Percentiles rank a stretch among this genome's conserved stretches.
Conservation (phyloP, 352 stramenopile species). For the Pilasporangium apinafurcum region DNA sequence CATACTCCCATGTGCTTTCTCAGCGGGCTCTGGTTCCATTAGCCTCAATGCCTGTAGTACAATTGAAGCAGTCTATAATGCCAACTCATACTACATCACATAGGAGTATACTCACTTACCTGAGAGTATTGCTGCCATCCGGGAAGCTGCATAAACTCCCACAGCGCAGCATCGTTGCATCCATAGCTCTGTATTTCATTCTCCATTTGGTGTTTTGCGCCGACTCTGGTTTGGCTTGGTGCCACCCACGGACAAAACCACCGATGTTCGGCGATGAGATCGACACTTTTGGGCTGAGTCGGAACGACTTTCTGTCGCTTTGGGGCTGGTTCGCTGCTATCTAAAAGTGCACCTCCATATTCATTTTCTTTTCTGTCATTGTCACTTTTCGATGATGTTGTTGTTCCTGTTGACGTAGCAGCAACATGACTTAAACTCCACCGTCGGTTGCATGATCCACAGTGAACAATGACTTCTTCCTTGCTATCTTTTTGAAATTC, state of each 20-base stretch:
- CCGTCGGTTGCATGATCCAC: conserved; percentile 38
- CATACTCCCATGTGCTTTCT: too few species aligned
- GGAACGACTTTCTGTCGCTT: conserved; percentile 33
- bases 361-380: neutral
- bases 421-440: too few species aligned
- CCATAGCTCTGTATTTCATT: conserved; percentile 4
- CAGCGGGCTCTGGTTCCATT: too few species aligned
- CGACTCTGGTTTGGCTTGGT: too few species aligned
- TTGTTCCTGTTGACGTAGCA: too few species aligned
- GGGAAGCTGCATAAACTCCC: conserved; percentile 13
- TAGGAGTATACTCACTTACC: conserved; percentile 4
- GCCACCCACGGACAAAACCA: conserved; percentile 59
- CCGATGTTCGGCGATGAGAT: conserved; percentile 30
- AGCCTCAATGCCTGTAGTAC: too few species aligned
- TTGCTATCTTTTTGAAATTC: conserved; percentile 7
- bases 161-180: conserved; percentile 8
- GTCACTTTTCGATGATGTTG: neutral
- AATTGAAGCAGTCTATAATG: neutral
- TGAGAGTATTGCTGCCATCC: conserved; percentile 21
- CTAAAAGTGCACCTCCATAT: neutral
- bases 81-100: neutral
- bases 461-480: conserved; percentile 12
- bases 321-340: conserved; percentile 3
- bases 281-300: neutral
- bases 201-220: neutral